Conservation (phyloP, 2,329 filamentous ascomycete genomes). For the Paraconiothyrium brasiliense region DNA sequence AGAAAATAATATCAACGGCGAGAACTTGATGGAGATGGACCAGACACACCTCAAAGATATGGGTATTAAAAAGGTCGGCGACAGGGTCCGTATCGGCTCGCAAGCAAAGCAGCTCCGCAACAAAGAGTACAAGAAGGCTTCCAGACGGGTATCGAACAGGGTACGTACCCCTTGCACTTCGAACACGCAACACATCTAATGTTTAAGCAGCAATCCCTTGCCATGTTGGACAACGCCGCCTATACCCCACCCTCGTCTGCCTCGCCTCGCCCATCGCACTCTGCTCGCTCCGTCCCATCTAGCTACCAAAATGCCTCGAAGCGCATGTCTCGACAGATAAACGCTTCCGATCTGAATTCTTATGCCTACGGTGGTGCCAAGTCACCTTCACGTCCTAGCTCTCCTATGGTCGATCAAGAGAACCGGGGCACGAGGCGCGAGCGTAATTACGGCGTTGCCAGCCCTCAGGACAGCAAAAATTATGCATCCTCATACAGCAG, state of each 20-base stretch:
- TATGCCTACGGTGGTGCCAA: conserved; percentile 60
- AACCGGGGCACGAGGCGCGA: conserved; percentile 62
- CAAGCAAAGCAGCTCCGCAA: conserved; percentile 61
- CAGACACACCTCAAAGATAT: conserved; percentile 96
- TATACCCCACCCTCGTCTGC: conserved; percentile 70
- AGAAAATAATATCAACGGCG: conserved; percentile 95
- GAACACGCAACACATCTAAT: conserved; percentile 9
- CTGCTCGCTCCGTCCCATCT: conserved; percentile 56
- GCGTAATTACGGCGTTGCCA: conserved; percentile 67
- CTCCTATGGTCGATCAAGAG: conserved; percentile 71
- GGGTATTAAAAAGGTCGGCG: conserved; percentile 97
- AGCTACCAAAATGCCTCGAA: conserved; percentile 56
- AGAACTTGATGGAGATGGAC: conserved; percentile 96
- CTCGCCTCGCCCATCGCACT: conserved; percentile 70
- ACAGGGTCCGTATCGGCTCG: conserved; percentile 81
- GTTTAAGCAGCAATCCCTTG: conserved; percentile 78
- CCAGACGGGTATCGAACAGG: conserved; percentile 76
- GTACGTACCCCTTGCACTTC: conserved; percentile 60
- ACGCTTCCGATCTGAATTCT: conserved; percentile 49
- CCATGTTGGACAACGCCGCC: conserved; percentile 74
- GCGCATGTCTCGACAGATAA: conserved; percentile 58
- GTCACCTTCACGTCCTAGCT: conserved; percentile 73
- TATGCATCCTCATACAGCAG: conserved; percentile 62
- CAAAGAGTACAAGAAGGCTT: conserved; percentile 58
- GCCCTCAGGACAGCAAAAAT: conserved; percentile 66